Conservation (phyloP, 495 filamentous ascomycete species). For the Thozetella sp. region DNA sequence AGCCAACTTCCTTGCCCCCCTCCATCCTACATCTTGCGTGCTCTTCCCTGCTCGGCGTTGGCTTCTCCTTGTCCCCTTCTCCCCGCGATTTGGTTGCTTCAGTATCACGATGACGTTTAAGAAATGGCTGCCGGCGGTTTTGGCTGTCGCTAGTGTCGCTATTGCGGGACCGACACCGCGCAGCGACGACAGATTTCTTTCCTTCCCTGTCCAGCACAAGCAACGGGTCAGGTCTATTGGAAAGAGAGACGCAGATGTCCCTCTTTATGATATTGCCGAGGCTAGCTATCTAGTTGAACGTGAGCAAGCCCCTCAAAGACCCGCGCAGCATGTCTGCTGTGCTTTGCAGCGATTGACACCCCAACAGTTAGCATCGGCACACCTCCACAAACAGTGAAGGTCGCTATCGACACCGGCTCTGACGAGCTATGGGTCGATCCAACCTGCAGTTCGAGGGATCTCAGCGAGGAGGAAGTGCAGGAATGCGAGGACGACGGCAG, state of each 20-base stretch:
- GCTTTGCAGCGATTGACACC: not conserved
- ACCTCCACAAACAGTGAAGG: slow-evolving; percentile 33
- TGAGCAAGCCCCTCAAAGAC: too few relatives aligned
- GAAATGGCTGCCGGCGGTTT: too few relatives aligned
- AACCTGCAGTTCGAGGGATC: slow-evolving; percentile 21
- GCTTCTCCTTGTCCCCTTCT: too few relatives aligned
- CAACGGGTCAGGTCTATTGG: not conserved
- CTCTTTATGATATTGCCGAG: slow-evolving; percentile 10
- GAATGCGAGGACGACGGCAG: slow-evolving; percentile 32
- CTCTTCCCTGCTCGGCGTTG: too few relatives aligned
- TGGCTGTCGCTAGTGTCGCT: too few relatives aligned
- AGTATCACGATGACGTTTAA: too few relatives aligned
- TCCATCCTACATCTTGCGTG: too few relatives aligned
- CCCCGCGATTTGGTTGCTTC: too few relatives aligned
- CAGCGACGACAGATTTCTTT: too few relatives aligned
- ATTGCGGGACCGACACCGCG: too few relatives aligned
- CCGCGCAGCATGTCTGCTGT: too few relatives aligned
- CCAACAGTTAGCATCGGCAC: slow-evolving; percentile 35
- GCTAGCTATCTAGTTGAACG: slow-evolving; percentile 14
- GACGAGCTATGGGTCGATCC: slow-evolving; percentile 44
- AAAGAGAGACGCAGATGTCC: slow-evolving; percentile 3
- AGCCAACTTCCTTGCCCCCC: too few relatives aligned
- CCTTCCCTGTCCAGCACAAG: slow-evolving; percentile 7
- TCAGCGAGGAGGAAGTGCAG: slow-evolving; percentile 19
- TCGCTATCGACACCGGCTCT: slow-evolving; percentile 38